phyloP scores from a whole-genome alignment of 1,284 basidiomycete genomes.

The Porodaedalea pini region DNA sequence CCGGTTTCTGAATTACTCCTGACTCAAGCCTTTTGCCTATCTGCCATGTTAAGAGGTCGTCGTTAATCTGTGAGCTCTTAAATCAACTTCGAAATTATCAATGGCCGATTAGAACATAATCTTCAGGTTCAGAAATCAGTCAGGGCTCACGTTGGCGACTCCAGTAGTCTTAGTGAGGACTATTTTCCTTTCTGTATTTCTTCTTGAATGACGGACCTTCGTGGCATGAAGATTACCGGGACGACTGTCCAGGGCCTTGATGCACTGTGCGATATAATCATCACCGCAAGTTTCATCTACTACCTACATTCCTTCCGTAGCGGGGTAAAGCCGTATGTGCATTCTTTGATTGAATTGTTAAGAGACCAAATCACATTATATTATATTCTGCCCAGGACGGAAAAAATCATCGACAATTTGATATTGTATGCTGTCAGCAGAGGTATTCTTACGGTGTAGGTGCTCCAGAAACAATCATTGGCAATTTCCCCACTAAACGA shows the following conservation, averaged over 20 bases:
- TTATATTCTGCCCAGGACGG: neutral
- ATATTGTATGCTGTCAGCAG: conserved; percentile 8
- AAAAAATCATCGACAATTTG: conserved; percentile 1
- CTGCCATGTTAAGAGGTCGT: neutral
- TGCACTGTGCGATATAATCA: conserved; percentile 5
- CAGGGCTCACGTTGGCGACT: neutral
- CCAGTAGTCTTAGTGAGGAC: conserved; percentile 1
- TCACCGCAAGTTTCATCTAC: conserved; percentile 6
- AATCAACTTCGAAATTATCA: no score
- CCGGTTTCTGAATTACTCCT: no score
- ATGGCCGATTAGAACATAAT: neutral
- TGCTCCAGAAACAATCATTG: neutral
- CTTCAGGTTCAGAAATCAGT: conserved; percentile 1
- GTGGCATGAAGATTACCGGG: neutral
- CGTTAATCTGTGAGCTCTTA: neutral
- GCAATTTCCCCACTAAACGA: neutral
- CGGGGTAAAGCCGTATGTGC: neutral
- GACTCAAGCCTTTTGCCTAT: no score
- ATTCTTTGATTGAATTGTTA: neutral
- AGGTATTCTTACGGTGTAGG: conserved; percentile 3
- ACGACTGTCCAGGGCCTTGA: neutral
- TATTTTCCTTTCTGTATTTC: neutral
- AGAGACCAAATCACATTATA: neutral
- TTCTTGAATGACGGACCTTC: no score
- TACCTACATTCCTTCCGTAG: neutral